Evolutionary conservation across 805 yeast species (phyloP).

Genomic region (Yamadazyma akitaensis): DNA sequence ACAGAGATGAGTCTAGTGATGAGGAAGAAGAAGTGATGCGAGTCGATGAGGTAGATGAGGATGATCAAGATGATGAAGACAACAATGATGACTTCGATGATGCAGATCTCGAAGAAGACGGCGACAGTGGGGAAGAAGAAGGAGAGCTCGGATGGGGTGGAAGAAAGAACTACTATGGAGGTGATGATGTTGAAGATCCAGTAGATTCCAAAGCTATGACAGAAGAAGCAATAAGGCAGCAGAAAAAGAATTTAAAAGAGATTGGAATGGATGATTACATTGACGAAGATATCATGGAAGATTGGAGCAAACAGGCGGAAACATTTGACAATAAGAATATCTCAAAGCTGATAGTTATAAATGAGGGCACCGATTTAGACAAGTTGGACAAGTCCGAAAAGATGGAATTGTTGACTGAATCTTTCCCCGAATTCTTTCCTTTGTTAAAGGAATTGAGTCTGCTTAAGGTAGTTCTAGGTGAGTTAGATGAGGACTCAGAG

Average conservation of each 20-base stretch:
- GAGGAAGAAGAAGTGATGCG: slow-evolving; percentile 53
- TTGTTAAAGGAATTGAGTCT: slow-evolving; percentile 56
- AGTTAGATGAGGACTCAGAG: slow-evolving; percentile 24
- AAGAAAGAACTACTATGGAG: slow-evolving; percentile 52
- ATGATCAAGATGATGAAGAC: slow-evolving; percentile 45
- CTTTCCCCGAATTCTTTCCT: slow-evolving; percentile 84
- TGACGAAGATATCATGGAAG: slow-evolving; percentile 76
- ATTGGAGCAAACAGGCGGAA: slow-evolving; percentile 65
- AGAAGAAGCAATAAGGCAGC: slow-evolving; percentile 83
- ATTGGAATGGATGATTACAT: slow-evolving; percentile 57
- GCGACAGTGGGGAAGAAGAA: slow-evolving; percentile 23
- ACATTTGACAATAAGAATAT: slow-evolving; percentile 31
- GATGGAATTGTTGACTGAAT: slow-evolving; percentile 49
- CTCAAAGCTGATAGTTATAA: slow-evolving; percentile 25
- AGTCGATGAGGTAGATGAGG: slow-evolving; percentile 20
- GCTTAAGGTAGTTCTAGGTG: slow-evolving; percentile 19
- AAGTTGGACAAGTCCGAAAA: slow-evolving; percentile 52
- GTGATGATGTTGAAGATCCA: slow-evolving; percentile 67
- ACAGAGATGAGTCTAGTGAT: slow-evolving; percentile 23
- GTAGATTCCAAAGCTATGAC: slow-evolving; percentile 77
- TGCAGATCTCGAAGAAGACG: slow-evolving; percentile 9
- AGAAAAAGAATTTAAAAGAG: slow-evolving; percentile 68
- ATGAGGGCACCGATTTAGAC: slow-evolving; percentile 29
- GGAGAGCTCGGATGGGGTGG: slow-evolving; percentile 44
- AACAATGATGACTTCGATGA: slow-evolving; percentile 30